Base-by-base conservation (phyloP, 2,329 filamentous ascomycete genomes). In the Stromatinia cepivora region DNA sequence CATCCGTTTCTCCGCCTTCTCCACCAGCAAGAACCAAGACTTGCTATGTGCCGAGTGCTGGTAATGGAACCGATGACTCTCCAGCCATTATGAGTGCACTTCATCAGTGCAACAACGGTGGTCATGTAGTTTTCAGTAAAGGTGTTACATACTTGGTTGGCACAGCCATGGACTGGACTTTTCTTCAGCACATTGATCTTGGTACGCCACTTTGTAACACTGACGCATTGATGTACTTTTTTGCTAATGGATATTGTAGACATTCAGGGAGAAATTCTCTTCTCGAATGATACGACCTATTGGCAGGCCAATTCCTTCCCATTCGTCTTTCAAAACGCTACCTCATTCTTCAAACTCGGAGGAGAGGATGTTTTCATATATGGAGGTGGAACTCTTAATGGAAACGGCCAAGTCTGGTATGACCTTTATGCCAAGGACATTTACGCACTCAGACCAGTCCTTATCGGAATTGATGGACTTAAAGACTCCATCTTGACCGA, bases 351-450 rank as follows among this genome's bases (percentile, higher is more conserved):
- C 82, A 84, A 88, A 76, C 83, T 90, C 50, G 88, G 89, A 53
- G 89, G 89, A 42, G 80, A 84, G 28, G 88, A 87, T 78, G 86
- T 92, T 15, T 88, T 90, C 70, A 84, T 92, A 58, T 92, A 90
- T 71, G 90, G 89, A 0, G 86, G 85, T 22, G 87, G 87, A 56
- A 86, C 83, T 13, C 78, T 90, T 11, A 84, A 91, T 74, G 89
- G 90, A 22, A 88, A 88, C 71, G 87, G 88, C 0, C 87, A 90
- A 74, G 81, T 82, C 9, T 89, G 87, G 86, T 90, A 90, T 74
- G 77, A 78, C 66, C 56, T 74, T 22, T 90, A 88, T 72, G 86
- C 86, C 2, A 75, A 81, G 42, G 80, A 89, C 70, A 82, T 84
- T 52, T 84, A 87, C 69, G 84, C 87, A 53, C 81, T 88, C 34